Conservation (phyloP, 495 filamentous ascomycete genomes). For the Penicillium steckii region DNA sequence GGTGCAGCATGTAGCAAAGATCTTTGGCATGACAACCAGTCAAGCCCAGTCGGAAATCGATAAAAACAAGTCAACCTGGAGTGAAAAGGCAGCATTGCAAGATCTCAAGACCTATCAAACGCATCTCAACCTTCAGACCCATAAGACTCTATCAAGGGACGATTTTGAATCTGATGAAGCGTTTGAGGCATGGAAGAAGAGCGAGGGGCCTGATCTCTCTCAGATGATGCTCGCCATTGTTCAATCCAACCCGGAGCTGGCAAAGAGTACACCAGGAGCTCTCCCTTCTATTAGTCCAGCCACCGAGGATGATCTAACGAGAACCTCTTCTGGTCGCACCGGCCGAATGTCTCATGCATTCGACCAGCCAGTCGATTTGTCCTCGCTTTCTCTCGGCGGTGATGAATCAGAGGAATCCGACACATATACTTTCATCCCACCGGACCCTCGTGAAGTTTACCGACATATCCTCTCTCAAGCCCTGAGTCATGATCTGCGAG, state of each 20-base stretch:
- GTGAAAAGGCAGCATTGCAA: conserved; percentile 82
- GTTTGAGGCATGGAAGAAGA: conserved; percentile 86
- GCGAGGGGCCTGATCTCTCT: conserved; percentile 76
- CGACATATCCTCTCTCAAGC: conserved; percentile 73
- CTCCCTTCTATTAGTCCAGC: conserved; percentile 52
- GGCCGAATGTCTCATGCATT: conserved; percentile 59
- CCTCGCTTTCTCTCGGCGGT: conserved; percentile 64
- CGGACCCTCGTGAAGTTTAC: conserved; percentile 79
- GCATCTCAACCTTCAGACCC: conserved; percentile 76
- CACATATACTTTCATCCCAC: conserved; percentile 83
- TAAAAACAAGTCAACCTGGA: conserved; percentile 76
- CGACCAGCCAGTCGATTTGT: conserved; percentile 78
- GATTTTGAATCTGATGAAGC: conserved; percentile 93
- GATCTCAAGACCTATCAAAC: conserved; percentile 93
- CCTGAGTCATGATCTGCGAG: conserved; percentile 64
- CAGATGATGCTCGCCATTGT: conserved; percentile 92
- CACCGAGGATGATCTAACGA: conserved; percentile 52
- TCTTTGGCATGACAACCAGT: conserved; percentile 74
- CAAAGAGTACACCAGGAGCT: conserved; percentile 58
- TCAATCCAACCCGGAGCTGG: conserved; percentile 81
- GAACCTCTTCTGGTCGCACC: conserved; percentile 48
- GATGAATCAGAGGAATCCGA: conserved; percentile 47
- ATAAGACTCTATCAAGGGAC: conserved; percentile 71
- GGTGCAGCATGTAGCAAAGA: conserved; percentile 78
- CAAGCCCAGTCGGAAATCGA: conserved; percentile 86